phyloP scores from a whole-genome alignment of 1,284 basidiomycete species.

The Trametes sp. region DNA sequence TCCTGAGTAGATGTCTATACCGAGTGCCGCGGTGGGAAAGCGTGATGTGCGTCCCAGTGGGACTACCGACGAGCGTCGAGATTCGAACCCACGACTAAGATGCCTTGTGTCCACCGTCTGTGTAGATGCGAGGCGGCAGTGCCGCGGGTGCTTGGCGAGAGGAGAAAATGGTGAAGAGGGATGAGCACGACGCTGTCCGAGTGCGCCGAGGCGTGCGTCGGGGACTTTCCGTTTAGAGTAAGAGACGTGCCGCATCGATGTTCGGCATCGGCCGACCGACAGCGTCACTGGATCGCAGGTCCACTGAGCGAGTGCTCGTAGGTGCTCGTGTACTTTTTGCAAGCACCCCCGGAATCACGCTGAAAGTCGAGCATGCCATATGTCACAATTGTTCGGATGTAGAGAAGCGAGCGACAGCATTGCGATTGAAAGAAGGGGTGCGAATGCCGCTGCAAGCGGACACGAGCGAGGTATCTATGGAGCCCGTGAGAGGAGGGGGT shows the following conservation, averaged over 20 bases:
- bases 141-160: neutral
- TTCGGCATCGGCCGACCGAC: conserved; percentile 15
- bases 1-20: neutral
- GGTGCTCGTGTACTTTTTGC: too few species aligned
- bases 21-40: neutral
- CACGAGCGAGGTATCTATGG: conserved; percentile 29
- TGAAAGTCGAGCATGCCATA: conserved; percentile 13
- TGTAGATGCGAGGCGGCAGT: neutral
- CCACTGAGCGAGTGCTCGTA: neutral
- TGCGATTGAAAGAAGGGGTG: conserved; percentile 9
- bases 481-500: conserved; percentile 14
- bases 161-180: neutral
- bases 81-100: neutral
- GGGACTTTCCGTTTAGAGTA: conserved; percentile 8
- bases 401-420: conserved; percentile 16
- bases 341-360: neutral
- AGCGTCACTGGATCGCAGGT: too few species aligned
- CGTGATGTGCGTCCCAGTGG: neutral
- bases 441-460: conserved; percentile 9
- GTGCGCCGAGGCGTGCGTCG: conserved; percentile 2
- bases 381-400: conserved; percentile 6
- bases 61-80: neutral
- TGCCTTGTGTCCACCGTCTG: too few species aligned
- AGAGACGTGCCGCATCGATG: conserved; percentile 9
- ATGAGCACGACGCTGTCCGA: neutral